Percentiles rank a stretch among this genome's conserved stretches.
phyloP scores from a whole-genome alignment of 768 basidiomycete genomes.

The Cystofilobasidium ferigula region DNA sequence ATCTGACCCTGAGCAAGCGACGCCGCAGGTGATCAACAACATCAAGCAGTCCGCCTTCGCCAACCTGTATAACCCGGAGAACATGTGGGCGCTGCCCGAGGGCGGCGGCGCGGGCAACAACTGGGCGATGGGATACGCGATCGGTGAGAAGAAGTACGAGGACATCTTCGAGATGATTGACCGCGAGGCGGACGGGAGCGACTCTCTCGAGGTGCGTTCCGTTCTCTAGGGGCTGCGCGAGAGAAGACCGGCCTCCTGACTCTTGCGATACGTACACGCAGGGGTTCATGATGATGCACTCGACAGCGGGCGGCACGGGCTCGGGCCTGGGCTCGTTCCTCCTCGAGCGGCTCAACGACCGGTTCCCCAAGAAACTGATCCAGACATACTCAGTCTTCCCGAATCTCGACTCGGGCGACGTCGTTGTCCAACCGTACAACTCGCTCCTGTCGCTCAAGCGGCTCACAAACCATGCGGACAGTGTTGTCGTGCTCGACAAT shows the following conservation, averaged over 20 bases:
- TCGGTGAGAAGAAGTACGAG: slow-evolving; percentile 83
- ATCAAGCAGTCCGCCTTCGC: slow-evolving; percentile 81
- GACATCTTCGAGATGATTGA: slow-evolving; percentile 99
- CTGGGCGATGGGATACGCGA: slow-evolving; percentile 89
- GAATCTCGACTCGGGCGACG: slow-evolving; percentile 62
- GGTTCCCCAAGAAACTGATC: slow-evolving; percentile 96
- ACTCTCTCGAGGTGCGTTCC: slow-evolving; percentile 72
- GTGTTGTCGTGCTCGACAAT: slow-evolving; percentile 94
- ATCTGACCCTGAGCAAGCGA: neutral
- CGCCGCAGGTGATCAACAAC: slow-evolving; percentile 80
- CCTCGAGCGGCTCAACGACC: slow-evolving; percentile 89
- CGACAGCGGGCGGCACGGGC: slow-evolving; percentile 96
- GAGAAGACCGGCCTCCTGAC: neutral
- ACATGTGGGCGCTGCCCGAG: slow-evolving; percentile 89
- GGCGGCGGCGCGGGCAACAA: slow-evolving; percentile 99
- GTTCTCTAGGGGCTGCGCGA: neutral
- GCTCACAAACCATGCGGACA: slow-evolving; percentile 89
- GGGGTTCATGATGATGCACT: slow-evolving; percentile 99
- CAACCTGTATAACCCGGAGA: slow-evolving; percentile 89
- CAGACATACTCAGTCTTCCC: slow-evolving; percentile 99
- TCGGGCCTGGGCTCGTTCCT: slow-evolving; percentile 97
- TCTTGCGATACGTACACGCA: slow-evolving; percentile 35
- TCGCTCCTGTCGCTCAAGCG: slow-evolving; percentile 84
- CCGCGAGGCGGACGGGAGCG: slow-evolving; percentile 92
- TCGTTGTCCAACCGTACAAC: slow-evolving; percentile 98